Conservation (phyloP, 1,284 basidiomycete genomes). For the Golubevia sp. region DNA sequence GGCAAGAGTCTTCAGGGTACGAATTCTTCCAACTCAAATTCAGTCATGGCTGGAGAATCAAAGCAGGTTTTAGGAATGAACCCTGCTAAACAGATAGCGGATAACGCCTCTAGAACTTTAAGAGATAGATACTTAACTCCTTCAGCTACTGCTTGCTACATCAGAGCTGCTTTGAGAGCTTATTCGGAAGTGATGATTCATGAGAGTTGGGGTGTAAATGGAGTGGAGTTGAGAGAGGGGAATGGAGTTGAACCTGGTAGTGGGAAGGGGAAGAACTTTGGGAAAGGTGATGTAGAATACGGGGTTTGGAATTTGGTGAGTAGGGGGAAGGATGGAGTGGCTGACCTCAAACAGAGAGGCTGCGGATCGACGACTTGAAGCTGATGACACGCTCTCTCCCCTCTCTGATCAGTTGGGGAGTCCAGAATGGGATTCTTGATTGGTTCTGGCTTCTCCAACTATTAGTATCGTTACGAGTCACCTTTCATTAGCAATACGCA, state of each 20-base stretch:
- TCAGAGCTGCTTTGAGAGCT: conserved; percentile 22
- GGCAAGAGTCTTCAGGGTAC: not conserved
- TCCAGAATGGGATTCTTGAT: no score
- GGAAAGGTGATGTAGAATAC: conserved; percentile 38
- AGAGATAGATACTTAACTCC: conserved; percentile 32
- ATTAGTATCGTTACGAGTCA: no score
- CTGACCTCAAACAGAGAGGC: no score
- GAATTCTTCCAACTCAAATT: not conserved
- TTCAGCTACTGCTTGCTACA: conserved; percentile 33
- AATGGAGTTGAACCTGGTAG: conserved; percentile 21
- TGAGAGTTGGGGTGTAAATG: conserved; percentile 23
- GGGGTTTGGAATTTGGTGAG: conserved; percentile 19
- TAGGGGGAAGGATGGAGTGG: no score
- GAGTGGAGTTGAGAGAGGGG: conserved; percentile 9
- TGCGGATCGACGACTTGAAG: no score
- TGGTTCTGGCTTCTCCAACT: no score
- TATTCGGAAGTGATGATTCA: conserved; percentile 16
- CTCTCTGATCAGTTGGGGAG: no score
- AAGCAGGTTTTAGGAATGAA: conserved; percentile 8
- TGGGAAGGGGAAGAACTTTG: conserved; percentile 27
- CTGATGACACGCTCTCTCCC: no score
- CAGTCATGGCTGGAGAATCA: no score
- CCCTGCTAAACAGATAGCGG: conserved; percentile 21
- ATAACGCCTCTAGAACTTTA: conserved; percentile 24
- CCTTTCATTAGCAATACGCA: no score